A percentile compares a stretch with the other conserved stretches of the same genome.
phyloP scores from a whole-genome alignment of 495 filamentous ascomycete genomes.

The Penicillium bialowiezense region DNA sequence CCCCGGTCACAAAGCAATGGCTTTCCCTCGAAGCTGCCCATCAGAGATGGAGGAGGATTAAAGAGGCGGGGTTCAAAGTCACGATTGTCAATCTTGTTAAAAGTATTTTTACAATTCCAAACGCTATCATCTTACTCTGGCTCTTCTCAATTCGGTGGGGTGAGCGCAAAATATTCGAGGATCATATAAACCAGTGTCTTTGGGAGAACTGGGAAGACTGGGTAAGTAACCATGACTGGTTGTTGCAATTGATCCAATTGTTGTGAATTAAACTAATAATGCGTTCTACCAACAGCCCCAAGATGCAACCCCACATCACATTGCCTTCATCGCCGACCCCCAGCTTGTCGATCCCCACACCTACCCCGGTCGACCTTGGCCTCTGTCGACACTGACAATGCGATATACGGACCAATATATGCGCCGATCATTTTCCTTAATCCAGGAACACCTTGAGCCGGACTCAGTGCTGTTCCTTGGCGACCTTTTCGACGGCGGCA shows the following conservation, averaged over 20 bases:
- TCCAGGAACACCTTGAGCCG: constrained; percentile 69
- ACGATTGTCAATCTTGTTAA: constrained; percentile 12
- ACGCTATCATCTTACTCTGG: constrained; percentile 70
- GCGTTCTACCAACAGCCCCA: constrained; percentile 52
- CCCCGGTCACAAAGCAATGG: constrained; percentile 24
- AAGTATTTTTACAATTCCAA: constrained; percentile 55
- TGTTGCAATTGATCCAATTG: neutral
- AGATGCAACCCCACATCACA: constrained; percentile 75
- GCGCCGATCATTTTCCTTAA: constrained; percentile 67
- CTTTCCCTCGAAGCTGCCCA: constrained; percentile 13
- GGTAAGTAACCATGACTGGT: constrained; percentile 53
- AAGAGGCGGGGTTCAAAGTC: constrained; percentile 11
- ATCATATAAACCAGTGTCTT: constrained; percentile 64
- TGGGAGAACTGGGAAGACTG: constrained; percentile 92
- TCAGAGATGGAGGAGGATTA: constrained; percentile 6
- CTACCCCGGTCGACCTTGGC: constrained; percentile 92
- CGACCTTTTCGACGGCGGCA: constrained; percentile 93
- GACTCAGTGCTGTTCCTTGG: constrained; percentile 88
- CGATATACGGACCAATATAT: constrained; percentile 87
- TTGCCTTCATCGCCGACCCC: constrained; percentile 91
- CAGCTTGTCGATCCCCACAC: constrained; percentile 96
- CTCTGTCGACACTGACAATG: constrained; percentile 73
- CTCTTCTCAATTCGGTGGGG: constrained; percentile 81
- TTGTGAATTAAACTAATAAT: constrained; percentile 7
- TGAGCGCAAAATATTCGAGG: constrained; percentile 72